Evolutionary conservation across 2,329 filamentous ascomycete genomes (phyloP).

Genomic region (Aureobasidium pullulans): DNA sequence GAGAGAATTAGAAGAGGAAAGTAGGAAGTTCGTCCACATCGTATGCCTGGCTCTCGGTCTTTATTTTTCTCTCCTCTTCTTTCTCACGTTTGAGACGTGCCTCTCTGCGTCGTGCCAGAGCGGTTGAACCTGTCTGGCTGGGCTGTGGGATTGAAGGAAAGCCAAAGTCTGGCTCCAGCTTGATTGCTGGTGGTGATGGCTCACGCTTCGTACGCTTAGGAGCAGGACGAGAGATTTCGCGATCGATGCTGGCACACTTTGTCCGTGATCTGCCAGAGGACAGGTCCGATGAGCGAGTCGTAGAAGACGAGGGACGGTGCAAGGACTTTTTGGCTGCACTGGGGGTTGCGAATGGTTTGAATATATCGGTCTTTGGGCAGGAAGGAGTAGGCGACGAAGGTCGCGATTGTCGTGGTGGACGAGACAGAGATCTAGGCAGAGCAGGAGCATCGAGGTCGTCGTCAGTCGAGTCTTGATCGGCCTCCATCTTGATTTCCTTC

Average conservation of each 20-base stretch:
- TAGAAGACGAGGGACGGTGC: background rate
- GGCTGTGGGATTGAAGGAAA: slow-evolving; percentile 1
- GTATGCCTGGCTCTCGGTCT: slow-evolving; percentile 20
- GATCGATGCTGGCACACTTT: background rate
- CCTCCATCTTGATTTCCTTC: background rate
- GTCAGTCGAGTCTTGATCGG: slow-evolving; percentile 10
- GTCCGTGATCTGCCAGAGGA: background rate
- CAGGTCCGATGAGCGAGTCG: background rate
- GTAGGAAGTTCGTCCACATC: slow-evolving; percentile 32
- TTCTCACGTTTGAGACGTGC: slow-evolving; percentile 24
- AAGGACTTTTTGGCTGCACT: background rate
- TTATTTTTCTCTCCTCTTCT: slow-evolving; percentile 23
- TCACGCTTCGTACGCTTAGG: background rate
- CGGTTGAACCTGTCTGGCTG: background rate
- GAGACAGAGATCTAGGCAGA: background rate
- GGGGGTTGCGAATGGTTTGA: background rate
- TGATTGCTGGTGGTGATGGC: background rate
- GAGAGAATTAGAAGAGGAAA: slow-evolving; percentile 32
- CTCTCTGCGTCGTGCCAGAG: slow-evolving; percentile 23
- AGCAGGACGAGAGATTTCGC: background rate
- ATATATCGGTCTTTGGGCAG: background rate
- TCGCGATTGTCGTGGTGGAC: background rate
- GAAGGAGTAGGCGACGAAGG: background rate
- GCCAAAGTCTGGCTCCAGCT: background rate
- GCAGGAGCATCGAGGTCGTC: slow-evolving; percentile 17